Evolutionary conservation across 768 basidiomycete species (phyloP), one percentile per base, ranked within the genome.

Genomic region (Lentinula edodes): DNA sequence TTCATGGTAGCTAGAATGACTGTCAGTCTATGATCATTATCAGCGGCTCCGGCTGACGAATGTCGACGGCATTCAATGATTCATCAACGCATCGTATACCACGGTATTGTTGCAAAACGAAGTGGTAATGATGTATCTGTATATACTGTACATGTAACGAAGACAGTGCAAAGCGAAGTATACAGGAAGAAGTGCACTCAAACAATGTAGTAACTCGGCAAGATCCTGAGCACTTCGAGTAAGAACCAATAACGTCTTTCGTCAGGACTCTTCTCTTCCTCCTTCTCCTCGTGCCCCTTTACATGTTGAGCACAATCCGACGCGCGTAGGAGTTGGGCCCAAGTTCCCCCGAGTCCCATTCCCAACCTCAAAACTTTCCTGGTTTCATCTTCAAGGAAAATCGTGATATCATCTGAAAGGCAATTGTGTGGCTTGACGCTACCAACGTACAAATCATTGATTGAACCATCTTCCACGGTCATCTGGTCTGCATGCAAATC

Each of bases 331-430:
- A 90, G 76, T 72, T 92, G 88, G 20, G 90, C 82, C 83, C 85
- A 91, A 51, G 84, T 82, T 18, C 82, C 88, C 3, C 79, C 80
- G 13, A 91, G 64, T 0, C 85, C 86, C 75, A 90, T 80, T 5
- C 87, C 86, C 5, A 77, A 72, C 5, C 69, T 66, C 41, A 89
- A 66, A 41, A 72, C 71, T 1, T 79, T 74, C 7, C 81, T 68
- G 0, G 77, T 65, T 6, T 72, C 71, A 6, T 81, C 78, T 42
- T 81, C 76, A 12, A 90, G 73, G 20, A 89, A 76, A 9, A 90
- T 74, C 15, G 76, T 79, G 68, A 92, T 87, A 39, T 76, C 79
- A 62, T 90, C 87, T 61, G 75, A 78, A 52, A 75, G 73, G 5
- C 83, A 83, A 63, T 86, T 74, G 66, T 87, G 83, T 9, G 73